Percentiles rank a stretch among this genome's conserved stretches.
Evolutionary conservation across 352 stramenopile genomes (phyloP).

Genomic region (Phytopythium helicoides): DNA sequence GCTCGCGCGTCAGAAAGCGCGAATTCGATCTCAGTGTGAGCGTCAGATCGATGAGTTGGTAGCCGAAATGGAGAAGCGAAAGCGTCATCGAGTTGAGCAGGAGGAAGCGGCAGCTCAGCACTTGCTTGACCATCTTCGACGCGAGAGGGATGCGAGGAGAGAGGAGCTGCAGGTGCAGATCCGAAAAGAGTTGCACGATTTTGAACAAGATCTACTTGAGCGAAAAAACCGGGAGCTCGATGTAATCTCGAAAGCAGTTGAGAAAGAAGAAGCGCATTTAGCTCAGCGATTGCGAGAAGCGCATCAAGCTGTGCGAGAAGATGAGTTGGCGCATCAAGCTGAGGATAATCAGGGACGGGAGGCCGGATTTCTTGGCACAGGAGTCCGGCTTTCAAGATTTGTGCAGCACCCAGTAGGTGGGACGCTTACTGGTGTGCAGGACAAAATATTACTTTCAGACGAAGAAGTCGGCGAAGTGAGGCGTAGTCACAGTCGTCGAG

Average conservation of each 20-base stretch:
- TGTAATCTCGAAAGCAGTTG: slow-evolving; percentile 31
- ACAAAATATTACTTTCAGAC: too few species aligned
- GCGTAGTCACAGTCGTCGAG: too few species aligned
- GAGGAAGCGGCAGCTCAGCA: slow-evolving; percentile 54
- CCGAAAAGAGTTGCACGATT: slow-evolving; percentile 44
- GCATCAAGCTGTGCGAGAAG: slow-evolving; percentile 31
- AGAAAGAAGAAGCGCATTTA: slow-evolving; percentile 45
- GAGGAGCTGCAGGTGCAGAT: slow-evolving; percentile 42
- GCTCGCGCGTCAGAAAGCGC: slow-evolving; percentile 63
- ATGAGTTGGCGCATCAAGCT: slow-evolving; percentile 21
- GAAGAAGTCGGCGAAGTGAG: too few species aligned
- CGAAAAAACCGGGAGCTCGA: slow-evolving; percentile 46
- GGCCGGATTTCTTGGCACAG: background rate
- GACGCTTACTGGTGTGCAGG: too few species aligned
- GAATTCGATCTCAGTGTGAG: slow-evolving; percentile 59
- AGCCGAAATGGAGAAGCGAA: slow-evolving; percentile 57
- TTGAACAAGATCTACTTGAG: slow-evolving; percentile 44
- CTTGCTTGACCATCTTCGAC: slow-evolving; percentile 45
- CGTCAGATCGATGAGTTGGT: slow-evolving; percentile 60
- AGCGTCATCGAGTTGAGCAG: slow-evolving; percentile 51
- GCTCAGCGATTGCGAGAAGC: slow-evolving; percentile 25
- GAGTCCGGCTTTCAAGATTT: background rate
- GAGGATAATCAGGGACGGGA: background rate
- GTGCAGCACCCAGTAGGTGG: background rate
- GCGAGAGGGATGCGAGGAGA: slow-evolving; percentile 46